These are phyloP conservation scores for Apiotrichum gracile DNA, from an alignment of 1,284 basidiomycete species.

Conservation along the genomic window DNA sequence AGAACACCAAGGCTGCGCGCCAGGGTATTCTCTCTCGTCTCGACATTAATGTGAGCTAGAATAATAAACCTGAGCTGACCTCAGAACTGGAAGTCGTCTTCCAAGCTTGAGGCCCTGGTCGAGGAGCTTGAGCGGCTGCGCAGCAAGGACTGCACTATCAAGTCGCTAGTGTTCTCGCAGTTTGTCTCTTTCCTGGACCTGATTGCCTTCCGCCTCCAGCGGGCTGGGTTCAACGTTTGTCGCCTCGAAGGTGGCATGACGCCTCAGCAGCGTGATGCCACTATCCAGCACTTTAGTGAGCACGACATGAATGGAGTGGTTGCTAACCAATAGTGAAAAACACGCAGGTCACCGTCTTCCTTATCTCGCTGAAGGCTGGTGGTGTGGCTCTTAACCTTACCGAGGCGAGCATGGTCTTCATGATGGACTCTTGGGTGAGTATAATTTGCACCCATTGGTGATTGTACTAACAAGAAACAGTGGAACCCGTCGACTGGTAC, in stretches of 20 bases:
- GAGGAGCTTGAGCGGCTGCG: conserved; percentile 86
- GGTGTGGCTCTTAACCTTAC: conserved; percentile 87
- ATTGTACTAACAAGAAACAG: conserved; percentile 34
- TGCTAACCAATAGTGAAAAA: conserved; percentile 64
- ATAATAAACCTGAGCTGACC: background rate
- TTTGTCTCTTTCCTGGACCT: conserved; percentile 55
- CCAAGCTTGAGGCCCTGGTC: conserved; percentile 94
- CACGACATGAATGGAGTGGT: background rate
- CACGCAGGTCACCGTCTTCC: conserved; percentile 89
- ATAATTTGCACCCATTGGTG: background rate
- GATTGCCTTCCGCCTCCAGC: conserved; percentile 86
- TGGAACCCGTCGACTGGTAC: conserved; percentile 65
- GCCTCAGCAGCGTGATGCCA: conserved; percentile 89
- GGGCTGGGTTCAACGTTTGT: conserved; percentile 89
- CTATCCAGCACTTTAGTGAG: conserved; percentile 88
- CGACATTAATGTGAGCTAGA: conserved; percentile 59
- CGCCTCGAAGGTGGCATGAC: conserved; percentile 96
- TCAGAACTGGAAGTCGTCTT: conserved; percentile 79
- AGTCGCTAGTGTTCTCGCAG: conserved; percentile 75
- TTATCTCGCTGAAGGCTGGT: conserved; percentile 89
- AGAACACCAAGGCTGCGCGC: conserved; percentile 55
- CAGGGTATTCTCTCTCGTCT: conserved; percentile 92
- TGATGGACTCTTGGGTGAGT: conserved; percentile 47
- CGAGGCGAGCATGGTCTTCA: conserved; percentile 85
- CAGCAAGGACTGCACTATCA: conserved; percentile 81